Percentiles rank a stretch among this genome's conserved stretches.
Conservation (phyloP, 164 flowering plant genomes). For the Magnolia changhungtana region DNA sequence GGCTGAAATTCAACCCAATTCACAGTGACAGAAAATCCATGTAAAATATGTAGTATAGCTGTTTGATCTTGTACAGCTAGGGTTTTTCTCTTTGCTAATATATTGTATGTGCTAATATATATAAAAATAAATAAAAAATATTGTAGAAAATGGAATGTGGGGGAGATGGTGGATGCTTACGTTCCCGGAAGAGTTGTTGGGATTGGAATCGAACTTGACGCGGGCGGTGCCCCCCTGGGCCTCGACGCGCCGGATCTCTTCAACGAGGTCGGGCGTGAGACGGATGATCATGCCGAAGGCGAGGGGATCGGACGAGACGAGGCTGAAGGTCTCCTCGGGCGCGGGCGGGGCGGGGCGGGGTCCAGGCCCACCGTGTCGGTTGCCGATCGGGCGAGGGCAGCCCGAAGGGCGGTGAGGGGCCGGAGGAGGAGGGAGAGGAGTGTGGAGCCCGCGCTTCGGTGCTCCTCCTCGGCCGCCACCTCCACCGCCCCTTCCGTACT, state of each 20-base stretch:
- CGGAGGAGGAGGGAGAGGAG: conserved; percentile 46
- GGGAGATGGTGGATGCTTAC: conserved; percentile 35
- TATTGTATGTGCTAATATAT: no score
- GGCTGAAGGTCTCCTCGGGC: conserved; percentile 63
- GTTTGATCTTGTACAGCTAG: no score
- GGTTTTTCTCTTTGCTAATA: no score
- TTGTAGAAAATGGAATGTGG: not conserved
- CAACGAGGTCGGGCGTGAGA: conserved; percentile 77
- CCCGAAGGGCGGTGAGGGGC: conserved; percentile 32
- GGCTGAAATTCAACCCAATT: not conserved
- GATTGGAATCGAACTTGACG: conserved; percentile 72
- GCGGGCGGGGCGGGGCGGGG: conserved; percentile 19
- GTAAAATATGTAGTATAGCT: not conserved
- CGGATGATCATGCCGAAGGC: conserved; percentile 75
- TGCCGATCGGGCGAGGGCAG: conserved; percentile 24
- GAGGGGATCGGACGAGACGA: conserved; percentile 54
- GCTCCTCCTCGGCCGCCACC: conserved; percentile 37
- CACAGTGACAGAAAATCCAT: not conserved
- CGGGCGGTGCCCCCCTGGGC: conserved; percentile 61
- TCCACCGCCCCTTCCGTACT: conserved; percentile 56
- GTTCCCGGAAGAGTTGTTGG: conserved; percentile 56
- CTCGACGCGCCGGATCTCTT: conserved; percentile 86
- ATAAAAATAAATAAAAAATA: not conserved
- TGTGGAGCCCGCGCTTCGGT: conserved; percentile 27
- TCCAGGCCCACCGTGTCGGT: conserved; percentile 10